Percentiles rank a stretch among this genome's conserved stretches.
Conservation (phyloP, 805 yeast genomes). For the Saturnispora sanitii region DNA sequence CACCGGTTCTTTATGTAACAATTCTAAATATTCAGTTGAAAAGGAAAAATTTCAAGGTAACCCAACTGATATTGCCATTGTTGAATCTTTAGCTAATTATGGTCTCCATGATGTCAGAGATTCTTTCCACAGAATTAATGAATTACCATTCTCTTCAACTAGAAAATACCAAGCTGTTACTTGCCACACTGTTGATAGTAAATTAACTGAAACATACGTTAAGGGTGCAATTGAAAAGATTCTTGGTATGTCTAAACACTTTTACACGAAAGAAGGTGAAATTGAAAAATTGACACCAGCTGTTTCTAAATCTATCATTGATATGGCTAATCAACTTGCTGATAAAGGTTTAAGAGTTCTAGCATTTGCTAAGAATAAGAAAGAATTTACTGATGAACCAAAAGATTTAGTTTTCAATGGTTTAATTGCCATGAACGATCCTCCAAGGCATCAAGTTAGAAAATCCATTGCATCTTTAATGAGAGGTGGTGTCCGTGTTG, state of each 20-base stretch:
- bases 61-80: constrained; percentile 88
- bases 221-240: constrained; percentile 89
- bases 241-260: constrained; percentile 49
- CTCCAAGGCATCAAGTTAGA: constrained; percentile 85
- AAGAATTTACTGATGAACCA: constrained; percentile 35
- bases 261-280: constrained; percentile 49
- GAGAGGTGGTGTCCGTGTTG: constrained; percentile 93
- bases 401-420: constrained; percentile 70
- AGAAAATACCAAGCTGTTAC: constrained; percentile 89
- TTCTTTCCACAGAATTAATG: constrained; percentile 49
- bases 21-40: constrained; percentile 59
- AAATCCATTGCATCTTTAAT: constrained; percentile 64
- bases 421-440: constrained; percentile 91
- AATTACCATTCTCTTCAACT: constrained; percentile 74
- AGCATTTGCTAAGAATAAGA: constrained; percentile 56
- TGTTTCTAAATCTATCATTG: constrained; percentile 36
- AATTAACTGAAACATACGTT: constrained; percentile 51
- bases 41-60: constrained; percentile 73
- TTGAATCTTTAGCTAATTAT: constrained; percentile 64
- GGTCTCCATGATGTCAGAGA: constrained; percentile 63
- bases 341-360: constrained; percentile 77
- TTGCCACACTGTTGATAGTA: constrained; percentile 47
- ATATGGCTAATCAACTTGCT: constrained; percentile 59
- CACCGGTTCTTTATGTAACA: constrained; percentile 67
- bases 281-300: constrained; percentile 47